Base-by-base conservation (phyloP, 768 basidiomycete species). In the Leccinum disarticulatum region DNA sequence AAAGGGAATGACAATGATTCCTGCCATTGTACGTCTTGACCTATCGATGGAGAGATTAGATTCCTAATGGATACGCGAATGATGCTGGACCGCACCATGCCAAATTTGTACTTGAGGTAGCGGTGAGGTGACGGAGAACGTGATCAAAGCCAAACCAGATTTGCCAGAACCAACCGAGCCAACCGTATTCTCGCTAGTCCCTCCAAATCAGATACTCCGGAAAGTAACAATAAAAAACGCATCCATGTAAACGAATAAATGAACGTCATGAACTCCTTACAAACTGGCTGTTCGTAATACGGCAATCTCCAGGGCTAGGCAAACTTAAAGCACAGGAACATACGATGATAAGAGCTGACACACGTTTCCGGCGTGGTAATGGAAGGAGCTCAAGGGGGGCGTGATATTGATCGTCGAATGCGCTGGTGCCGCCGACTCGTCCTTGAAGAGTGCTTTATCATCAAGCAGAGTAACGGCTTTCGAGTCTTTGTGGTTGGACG, bases 61-160 rank as follows among this genome's bases (percentile, higher is more conserved):
- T 38, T 9, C 3, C 10, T 0, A 14, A 30, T 11, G 11, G 2
- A 10, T 38, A 35, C 11, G 6, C 11, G 38, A 17, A 11, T 55
- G 64, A 2, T 13, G 41, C 14, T 14, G 22, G n/a, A 74, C 78
- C n/a, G 30, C 51, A 87, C 83, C 31, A 88, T 90, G 43, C 88
- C 88, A 73, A 90, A 90, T 58, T 83, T 83, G 72, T 90, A 88
- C 70, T 92, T 88, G 33, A 91, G 79, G 70, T 91, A 91, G 33
- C 88, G 74, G 28, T 83, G 81, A 8, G 84, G 82, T 25, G 80
- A 79, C 9, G 83, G 71, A 13, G 79, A 82, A 85, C 80, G 65
- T 80, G 79, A 64, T 82, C 82, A 60, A 83, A 82, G 61, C 81
- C 81, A 63, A 82, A 83, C 85, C 85, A 90, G 47, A 86, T 86